Conservation (phyloP, 2,329 filamentous ascomycete species). For the Alternaria gansuensis region DNA sequence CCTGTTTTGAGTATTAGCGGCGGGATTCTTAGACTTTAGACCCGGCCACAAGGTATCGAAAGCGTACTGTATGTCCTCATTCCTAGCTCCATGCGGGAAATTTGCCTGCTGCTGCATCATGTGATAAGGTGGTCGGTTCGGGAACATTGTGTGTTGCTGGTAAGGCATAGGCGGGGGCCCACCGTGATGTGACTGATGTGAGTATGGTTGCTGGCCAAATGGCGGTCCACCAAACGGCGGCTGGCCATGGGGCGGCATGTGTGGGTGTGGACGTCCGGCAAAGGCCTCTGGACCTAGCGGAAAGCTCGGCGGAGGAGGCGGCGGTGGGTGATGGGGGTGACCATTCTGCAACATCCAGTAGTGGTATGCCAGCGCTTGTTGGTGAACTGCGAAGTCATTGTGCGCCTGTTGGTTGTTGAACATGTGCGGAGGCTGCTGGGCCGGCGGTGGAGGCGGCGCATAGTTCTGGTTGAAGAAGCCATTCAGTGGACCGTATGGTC, state of each 20-base stretch:
- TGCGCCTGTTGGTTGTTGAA: constrained; percentile 20
- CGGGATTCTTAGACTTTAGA: constrained; percentile 21
- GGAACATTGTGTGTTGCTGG: constrained; percentile 21
- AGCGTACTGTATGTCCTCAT: constrained; percentile 34
- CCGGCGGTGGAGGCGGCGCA: constrained; percentile 20
- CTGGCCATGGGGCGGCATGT: constrained; percentile 18
- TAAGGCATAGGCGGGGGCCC: constrained; percentile 11
- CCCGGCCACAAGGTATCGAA: constrained; percentile 28
- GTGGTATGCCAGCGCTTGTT: constrained; percentile 30
- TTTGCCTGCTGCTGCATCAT: constrained; percentile 28
- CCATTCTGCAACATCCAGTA: constrained; percentile 34
- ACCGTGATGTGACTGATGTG: constrained; percentile 13
- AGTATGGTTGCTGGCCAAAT: constrained; percentile 15
- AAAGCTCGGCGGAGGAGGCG: constrained; percentile 11
- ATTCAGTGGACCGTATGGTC: constrained; percentile 14
- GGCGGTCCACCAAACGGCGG: constrained; percentile 4
- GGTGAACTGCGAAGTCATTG: constrained; percentile 25
- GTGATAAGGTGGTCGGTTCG: constrained; percentile 26
- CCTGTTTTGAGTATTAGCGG: constrained; percentile 29
- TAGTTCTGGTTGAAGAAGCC: constrained; percentile 22
- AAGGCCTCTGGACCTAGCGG: constrained; percentile 11
- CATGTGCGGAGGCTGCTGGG: constrained; percentile 21
- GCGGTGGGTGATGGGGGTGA: constrained; percentile 22
- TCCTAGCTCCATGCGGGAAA: constrained; percentile 21
- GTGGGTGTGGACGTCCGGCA: constrained; percentile 8